A percentile compares a stretch with the other conserved stretches of the same genome.
phyloP scores from a whole-genome alignment of 768 basidiomycete genomes.

The Arthromyces matolae region DNA sequence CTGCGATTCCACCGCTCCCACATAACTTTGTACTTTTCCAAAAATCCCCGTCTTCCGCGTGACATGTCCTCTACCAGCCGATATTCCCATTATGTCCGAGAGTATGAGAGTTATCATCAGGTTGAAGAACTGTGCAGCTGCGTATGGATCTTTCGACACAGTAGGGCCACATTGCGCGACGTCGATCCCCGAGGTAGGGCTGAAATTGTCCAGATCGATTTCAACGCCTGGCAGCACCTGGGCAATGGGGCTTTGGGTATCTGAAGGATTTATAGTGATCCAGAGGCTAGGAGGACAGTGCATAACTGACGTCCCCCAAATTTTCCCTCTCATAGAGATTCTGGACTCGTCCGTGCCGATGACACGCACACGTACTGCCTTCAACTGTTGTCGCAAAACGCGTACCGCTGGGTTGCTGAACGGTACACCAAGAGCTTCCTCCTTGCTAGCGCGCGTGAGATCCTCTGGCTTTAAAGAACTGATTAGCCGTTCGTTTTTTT shows the following conservation, averaged over 20 bases:
- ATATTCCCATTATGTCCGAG: slow-evolving; percentile 26
- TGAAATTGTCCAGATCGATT: slow-evolving; percentile 41
- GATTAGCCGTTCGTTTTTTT: slow-evolving; percentile 18
- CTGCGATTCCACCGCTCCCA: slow-evolving; percentile 37
- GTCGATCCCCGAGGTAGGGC: slow-evolving; percentile 21
- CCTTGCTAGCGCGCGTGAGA: slow-evolving; percentile 27
- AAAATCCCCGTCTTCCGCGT: slow-evolving; percentile 26
- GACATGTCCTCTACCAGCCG: slow-evolving; percentile 16
- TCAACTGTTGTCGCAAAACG: slow-evolving; percentile 22
- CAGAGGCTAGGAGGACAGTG: slow-evolving; percentile 33
- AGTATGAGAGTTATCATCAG: slow-evolving; percentile 30
- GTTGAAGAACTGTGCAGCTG: neutral
- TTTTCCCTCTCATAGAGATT: slow-evolving; percentile 22
- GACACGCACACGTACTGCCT: slow-evolving; percentile 19
- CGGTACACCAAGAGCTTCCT: slow-evolving; percentile 22
- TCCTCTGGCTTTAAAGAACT: slow-evolving; percentile 22
- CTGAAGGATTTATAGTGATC: slow-evolving; percentile 40
- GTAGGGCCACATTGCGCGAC: slow-evolving; percentile 15
- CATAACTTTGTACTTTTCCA: slow-evolving; percentile 29
- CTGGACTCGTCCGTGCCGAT: slow-evolving; percentile 31
- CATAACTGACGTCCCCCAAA: slow-evolving; percentile 32
- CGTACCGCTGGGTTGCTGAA: slow-evolving; percentile 26
- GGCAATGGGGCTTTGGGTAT: slow-evolving; percentile 40
- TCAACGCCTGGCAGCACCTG: slow-evolving; percentile 40
- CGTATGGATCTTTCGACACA: slow-evolving; percentile 32